phyloP scores from a whole-genome alignment of 768 basidiomycete species.

The Lentinula edodes region DNA sequence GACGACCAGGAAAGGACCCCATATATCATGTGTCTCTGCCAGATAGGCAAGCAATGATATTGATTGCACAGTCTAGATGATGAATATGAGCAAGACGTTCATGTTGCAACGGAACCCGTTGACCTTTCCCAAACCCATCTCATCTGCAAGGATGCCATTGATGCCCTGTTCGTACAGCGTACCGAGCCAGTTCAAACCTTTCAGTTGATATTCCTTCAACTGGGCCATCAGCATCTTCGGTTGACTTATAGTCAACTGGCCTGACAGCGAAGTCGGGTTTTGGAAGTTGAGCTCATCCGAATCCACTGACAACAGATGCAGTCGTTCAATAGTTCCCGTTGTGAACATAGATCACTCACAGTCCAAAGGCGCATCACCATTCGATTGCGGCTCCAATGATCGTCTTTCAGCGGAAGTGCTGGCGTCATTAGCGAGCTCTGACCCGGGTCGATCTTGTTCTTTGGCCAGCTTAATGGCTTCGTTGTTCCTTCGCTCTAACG shows the following conservation, averaged over 20 bases:
- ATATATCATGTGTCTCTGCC: slow-evolving; percentile 95
- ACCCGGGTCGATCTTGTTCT: slow-evolving; percentile 24
- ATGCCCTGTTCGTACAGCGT: slow-evolving; percentile 98
- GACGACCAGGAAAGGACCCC: slow-evolving; percentile 98
- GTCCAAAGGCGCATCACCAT: slow-evolving; percentile 54
- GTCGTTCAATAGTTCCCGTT: neutral
- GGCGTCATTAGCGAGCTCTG: neutral
- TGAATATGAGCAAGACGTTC: neutral
- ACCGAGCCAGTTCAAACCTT: slow-evolving; percentile 96
- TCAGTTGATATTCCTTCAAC: slow-evolving; percentile 96
- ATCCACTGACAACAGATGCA: slow-evolving; percentile 52
- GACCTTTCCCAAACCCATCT: slow-evolving; percentile 95
- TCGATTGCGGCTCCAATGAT: slow-evolving; percentile 17
- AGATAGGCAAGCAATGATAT: slow-evolving; percentile 94
- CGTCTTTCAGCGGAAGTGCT: slow-evolving; percentile 35
- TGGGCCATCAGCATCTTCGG: slow-evolving; percentile 96
- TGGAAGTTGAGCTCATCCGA: slow-evolving; percentile 99
- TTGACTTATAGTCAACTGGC: slow-evolving; percentile 80
- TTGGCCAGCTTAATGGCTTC: slow-evolving; percentile 70
- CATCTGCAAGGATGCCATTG: slow-evolving; percentile 98
- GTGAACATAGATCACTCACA: slow-evolving; percentile 38
- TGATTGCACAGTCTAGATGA: slow-evolving; percentile 84
- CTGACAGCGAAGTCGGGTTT: slow-evolving; percentile 88
- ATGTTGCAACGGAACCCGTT: slow-evolving; percentile 2
- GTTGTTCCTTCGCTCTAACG: slow-evolving; percentile 73